Conservation (phyloP, 768 basidiomycete species). For the Lentinus tigrinus region DNA sequence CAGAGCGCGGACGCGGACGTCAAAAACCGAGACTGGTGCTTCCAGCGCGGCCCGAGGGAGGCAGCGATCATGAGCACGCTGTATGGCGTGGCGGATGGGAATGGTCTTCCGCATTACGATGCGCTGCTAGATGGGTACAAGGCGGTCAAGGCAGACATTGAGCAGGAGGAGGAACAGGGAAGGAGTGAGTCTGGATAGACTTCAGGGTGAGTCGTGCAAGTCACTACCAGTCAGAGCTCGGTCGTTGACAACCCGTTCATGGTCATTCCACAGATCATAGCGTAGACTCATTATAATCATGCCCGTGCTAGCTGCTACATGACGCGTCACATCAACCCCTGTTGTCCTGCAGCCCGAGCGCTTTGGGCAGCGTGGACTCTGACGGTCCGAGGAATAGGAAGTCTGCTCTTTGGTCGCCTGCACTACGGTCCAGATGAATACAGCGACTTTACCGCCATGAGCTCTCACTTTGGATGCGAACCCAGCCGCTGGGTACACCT, state of each 20-base stretch:
- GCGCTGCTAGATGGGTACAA: conserved; percentile 28
- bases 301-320: neutral
- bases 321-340: conserved; percentile 3
- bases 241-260: neutral
- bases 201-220: conserved; percentile 5
- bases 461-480: conserved; percentile 26
- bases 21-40: conserved; percentile 18
- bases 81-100: conserved; percentile 44
- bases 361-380: conserved; percentile 43
- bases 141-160: conserved; percentile 1
- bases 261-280: neutral
- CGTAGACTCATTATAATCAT: conserved; percentile 6
- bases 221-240: neutral
- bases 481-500: conserved; percentile 36
- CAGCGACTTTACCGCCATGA: conserved; percentile 36
- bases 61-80: conserved; percentile 48
- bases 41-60: conserved; percentile 33
- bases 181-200: neutral
- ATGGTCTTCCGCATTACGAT: conserved; percentile 44
- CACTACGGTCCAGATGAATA: conserved; percentile 33
- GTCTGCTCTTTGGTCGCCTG: conserved; percentile 42
- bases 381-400: conserved; percentile 53
- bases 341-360: conserved; percentile 26
- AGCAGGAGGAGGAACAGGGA: neutral
- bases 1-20: conserved; percentile 25